Conservation (phyloP, 495 filamentous ascomycete genomes). For the Mycothermus thermophilus region DNA sequence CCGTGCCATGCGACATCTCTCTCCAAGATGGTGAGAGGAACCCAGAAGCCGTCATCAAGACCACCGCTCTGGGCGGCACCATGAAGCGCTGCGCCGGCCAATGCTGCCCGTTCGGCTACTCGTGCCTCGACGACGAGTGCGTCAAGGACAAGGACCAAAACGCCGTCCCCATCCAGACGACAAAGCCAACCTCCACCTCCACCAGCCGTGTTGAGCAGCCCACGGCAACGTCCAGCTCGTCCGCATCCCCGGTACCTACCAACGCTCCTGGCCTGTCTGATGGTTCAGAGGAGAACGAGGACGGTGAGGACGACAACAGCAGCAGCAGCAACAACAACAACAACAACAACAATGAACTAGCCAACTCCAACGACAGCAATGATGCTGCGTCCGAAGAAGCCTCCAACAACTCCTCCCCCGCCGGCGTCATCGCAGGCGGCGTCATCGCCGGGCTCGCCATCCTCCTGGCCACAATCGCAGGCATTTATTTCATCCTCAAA, state of each 20-base stretch:
- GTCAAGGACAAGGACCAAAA: constrained; percentile 26
- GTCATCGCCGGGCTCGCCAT: constrained; percentile 14
- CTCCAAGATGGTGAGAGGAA: constrained; percentile 48
- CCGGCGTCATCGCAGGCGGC: constrained; percentile 13
- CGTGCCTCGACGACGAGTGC: constrained; percentile 40
- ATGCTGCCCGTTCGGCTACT: constrained; percentile 75
- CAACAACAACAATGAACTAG: too few species aligned
- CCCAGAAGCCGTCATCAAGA: constrained; percentile 53
- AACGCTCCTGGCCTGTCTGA: too few species aligned
- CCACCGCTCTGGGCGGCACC: constrained; percentile 43
- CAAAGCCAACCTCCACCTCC: constrained; percentile 7
- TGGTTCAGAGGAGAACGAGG: too few species aligned
- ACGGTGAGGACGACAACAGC: too few species aligned
- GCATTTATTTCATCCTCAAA: constrained; percentile 16
- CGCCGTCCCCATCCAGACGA: constrained; percentile 10
- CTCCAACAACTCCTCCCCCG: too few species aligned
- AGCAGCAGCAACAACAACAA: too few species aligned
- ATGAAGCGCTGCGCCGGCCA: constrained; percentile 44
- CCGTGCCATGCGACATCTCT: constrained; percentile 57
- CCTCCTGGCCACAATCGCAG: constrained; percentile 17
- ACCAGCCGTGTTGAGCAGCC: constrained; percentile 5
- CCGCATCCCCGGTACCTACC: background rate
- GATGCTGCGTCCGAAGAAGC: too few species aligned
- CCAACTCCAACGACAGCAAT: too few species aligned
- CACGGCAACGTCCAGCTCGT: too few species aligned